Percentiles rank a stretch among this genome's conserved stretches.
Conservation (phyloP, 2,329 filamentous ascomycete genomes). For the Bipolaris oryzae region DNA sequence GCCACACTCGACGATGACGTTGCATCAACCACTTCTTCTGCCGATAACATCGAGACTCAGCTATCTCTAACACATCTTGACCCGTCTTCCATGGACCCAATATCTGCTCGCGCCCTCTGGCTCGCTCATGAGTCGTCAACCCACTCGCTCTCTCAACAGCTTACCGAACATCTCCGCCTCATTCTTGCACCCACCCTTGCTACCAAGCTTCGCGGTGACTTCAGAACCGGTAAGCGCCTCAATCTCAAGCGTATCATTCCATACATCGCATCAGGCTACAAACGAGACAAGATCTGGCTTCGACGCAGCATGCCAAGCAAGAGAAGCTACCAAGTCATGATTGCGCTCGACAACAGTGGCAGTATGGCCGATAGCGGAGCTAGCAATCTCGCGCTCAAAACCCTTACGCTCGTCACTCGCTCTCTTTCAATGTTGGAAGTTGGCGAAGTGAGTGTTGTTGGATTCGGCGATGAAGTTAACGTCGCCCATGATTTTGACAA, state of each 20-base stretch:
- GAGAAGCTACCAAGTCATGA: conserved; percentile 93
- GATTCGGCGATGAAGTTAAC: conserved; percentile 83
- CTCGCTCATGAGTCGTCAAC: conserved; percentile 82
- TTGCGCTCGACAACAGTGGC: conserved; percentile 94
- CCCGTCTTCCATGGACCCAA: conserved; percentile 49
- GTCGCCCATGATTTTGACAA: conserved; percentile 85
- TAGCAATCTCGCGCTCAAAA: conserved; percentile 85
- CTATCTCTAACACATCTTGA: conserved; percentile 75
- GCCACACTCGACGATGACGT: conserved; percentile 45
- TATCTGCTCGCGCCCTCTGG: conserved; percentile 78
- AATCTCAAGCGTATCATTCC: conserved; percentile 99
- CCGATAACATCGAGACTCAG: conserved; percentile 60
- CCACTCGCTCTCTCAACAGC: conserved; percentile 80
- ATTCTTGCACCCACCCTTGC: conserved; percentile 94
- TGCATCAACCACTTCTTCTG: conserved; percentile 39
- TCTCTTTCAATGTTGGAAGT: conserved; percentile 91
- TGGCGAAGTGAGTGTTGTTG: conserved; percentile 88
- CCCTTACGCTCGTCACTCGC: conserved; percentile 87
- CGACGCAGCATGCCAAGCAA: conserved; percentile 89
- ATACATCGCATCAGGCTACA: conserved; percentile 97
- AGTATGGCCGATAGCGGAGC: conserved; percentile 86
- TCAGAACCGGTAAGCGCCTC: conserved; percentile 95
- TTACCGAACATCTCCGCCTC: conserved; percentile 93
- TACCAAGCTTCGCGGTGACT: conserved; percentile 94
- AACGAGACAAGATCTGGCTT: conserved; percentile 99